phyloP scores from a whole-genome alignment of 164 flowering plant genomes.

The Pachysandra terminalis region DNA sequence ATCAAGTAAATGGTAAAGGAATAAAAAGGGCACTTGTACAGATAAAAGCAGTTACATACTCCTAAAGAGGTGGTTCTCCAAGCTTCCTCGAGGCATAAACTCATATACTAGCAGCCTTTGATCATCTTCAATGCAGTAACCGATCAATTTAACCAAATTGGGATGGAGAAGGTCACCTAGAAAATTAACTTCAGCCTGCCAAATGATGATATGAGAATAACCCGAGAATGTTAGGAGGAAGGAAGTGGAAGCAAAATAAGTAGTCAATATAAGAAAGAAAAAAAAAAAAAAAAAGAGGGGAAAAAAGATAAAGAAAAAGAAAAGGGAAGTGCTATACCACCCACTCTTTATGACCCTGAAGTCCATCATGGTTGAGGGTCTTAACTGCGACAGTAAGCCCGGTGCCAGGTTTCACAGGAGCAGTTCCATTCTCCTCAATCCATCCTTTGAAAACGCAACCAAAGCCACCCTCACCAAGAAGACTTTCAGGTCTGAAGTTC shows the following conservation, averaged over 20 bases:
- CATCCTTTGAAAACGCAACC: conserved; percentile 21
- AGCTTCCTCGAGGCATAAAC: conserved; percentile 96
- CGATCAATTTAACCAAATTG: conserved; percentile 86
- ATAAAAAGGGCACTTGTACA: background rate
- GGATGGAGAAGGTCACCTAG: conserved; percentile 92
- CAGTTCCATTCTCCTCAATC: conserved; percentile 67
- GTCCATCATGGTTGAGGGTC: conserved; percentile 94
- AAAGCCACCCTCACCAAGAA: conserved; percentile 13
- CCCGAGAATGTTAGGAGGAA: background rate
- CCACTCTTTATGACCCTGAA: conserved; percentile 99
- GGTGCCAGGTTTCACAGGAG: conserved; percentile 91
- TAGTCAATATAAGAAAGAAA: background rate
- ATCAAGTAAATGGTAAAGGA: background rate
- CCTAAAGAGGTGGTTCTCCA: conserved; percentile 93
- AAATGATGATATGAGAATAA: background rate
- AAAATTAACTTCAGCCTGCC: conserved; percentile 93
- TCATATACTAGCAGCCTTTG: conserved; percentile 90
- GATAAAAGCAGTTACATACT: conserved; percentile 46
- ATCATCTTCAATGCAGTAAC: conserved; percentile 96
- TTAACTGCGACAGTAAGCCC: conserved; percentile 97
- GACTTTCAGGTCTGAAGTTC: conserved; percentile 28
- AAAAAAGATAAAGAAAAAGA: background rate
- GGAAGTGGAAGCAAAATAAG: background rate
- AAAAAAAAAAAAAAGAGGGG: background rate
- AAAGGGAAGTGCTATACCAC: conserved; percentile 44